These are phyloP conservation scores for Hypsizygus marmoreus DNA, from an alignment of 768 basidiomycete species.

Conservation along the genomic window DNA sequence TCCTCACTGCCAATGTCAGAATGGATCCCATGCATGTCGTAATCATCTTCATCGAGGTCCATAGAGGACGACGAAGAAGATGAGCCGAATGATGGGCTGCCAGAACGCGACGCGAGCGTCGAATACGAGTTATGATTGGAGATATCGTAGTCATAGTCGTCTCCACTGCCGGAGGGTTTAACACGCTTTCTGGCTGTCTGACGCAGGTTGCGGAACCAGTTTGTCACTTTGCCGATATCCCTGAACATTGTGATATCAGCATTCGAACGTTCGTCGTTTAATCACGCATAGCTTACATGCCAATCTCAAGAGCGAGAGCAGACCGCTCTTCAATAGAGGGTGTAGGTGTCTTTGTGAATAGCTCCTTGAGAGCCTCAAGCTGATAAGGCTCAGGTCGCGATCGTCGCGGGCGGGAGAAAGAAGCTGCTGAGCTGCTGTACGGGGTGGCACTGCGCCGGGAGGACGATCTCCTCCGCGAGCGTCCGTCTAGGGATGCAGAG, in stretches of 20 bases:
- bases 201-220: conserved; percentile 85
- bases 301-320: conserved; percentile 72
- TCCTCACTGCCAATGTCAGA: conserved; percentile 69
- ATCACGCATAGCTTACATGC: conserved; percentile 54
- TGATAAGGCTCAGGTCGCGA: conserved; percentile 81
- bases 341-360: conserved; percentile 67
- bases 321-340: conserved; percentile 82
- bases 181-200: conserved; percentile 79
- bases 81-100: conserved; percentile 51
- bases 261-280: conserved; percentile 14
- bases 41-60: conserved; percentile 51
- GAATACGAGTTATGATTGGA: conserved; percentile 41
- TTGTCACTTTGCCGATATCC: conserved; percentile 85
- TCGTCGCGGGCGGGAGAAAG: conserved; percentile 60
- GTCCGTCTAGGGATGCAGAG: conserved; percentile 41
- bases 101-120: conserved; percentile 51
- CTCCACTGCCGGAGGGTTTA: conserved; percentile 48
- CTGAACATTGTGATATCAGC: conserved; percentile 32
- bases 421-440: conserved; percentile 40
- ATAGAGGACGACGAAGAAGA: conserved; percentile 55
- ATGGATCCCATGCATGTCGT: conserved; percentile 40
- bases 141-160: conserved; percentile 49
- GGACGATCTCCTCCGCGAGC: conserved; percentile 38
- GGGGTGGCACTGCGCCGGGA: conserved; percentile 44
- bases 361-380: conserved; percentile 70